Evolutionary conservation across 345 rosid genomes (phyloP).

Genomic region (Brassica rapa): DNA sequence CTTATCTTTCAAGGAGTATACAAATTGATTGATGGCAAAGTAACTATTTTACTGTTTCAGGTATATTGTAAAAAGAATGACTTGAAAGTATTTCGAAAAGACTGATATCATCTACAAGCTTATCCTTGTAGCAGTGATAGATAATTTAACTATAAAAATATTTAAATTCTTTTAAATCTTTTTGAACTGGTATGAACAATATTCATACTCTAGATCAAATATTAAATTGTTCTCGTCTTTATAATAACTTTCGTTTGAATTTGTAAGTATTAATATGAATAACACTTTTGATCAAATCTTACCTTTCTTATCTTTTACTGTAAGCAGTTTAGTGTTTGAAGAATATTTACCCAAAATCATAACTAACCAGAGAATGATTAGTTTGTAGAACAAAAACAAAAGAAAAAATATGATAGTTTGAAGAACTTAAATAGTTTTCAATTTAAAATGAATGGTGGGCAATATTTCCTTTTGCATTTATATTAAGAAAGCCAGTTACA

Average conservation of each 20-base stretch:
- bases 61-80: neutral
- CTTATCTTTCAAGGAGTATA: constrained; percentile 36
- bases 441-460: neutral
- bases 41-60: constrained; percentile 31
- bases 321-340: neutral
- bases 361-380: neutral
- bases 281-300: neutral
- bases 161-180: neutral
- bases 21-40: constrained; percentile 33
- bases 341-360: neutral
- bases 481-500: too few relatives aligned
- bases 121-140: constrained; percentile 22
- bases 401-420: neutral
- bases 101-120: constrained; percentile 23
- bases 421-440: neutral
- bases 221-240: neutral
- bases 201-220: neutral
- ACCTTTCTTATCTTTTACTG: neutral
- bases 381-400: neutral
- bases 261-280: neutral
- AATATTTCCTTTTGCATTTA: neutral
- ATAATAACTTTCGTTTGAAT: neutral
- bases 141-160: neutral
- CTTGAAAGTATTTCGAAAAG: neutral
- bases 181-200: neutral